Base-by-base conservation (phyloP, 768 basidiomycete genomes). In the Rubroboletus pulcherrimus region DNA sequence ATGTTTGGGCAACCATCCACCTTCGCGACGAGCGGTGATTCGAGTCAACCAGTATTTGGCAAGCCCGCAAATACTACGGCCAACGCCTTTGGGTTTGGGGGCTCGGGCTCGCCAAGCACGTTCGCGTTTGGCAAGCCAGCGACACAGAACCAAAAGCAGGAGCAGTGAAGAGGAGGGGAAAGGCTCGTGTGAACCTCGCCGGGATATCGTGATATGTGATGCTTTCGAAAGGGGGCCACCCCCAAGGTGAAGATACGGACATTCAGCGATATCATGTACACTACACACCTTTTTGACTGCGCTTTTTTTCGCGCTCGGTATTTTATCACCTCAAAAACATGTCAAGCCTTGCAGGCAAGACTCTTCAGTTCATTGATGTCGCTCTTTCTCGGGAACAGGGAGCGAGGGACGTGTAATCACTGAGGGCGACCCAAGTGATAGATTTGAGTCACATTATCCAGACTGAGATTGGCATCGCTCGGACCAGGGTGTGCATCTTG, bases 61-160 rank as follows among this genome's bases (percentile, higher is more conserved):
- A 71, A 59, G 31, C 57, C 63, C 10, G 12, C 57, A n/a, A 60
- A 60, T 34, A n/a, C 53, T 12, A 58, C 63, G 5, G 58, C 71
- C 2, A 69, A 64, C 55, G 59, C 70, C 10, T 71, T 75, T 58
- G 72, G 71, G 30, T 75, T 76, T 54, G 57, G 53, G n/a, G 31
- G 34, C 26, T 33, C 67, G 29, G 39, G 49, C 29, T 51, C 64
- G 29, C 42, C 59, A 9, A 41, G 33, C 52, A 30, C 66, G 9
- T 63, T 69, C 19, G 39, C 58, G 19, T 71, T 71, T 53, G 61
- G 65, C 19, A 71, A 71, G 37, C 50, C 71, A 34, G 43, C 59
- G 31, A 45, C 65, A 29, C 70, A 72, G 43, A 72, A 64, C 30
- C 69, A 70, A 57, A 70, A 70, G 55, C 67, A 69, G 60, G 70